Conservation (phyloP, 2,329 filamentous ascomycete species). For the Colletotrichum orbiculare region DNA sequence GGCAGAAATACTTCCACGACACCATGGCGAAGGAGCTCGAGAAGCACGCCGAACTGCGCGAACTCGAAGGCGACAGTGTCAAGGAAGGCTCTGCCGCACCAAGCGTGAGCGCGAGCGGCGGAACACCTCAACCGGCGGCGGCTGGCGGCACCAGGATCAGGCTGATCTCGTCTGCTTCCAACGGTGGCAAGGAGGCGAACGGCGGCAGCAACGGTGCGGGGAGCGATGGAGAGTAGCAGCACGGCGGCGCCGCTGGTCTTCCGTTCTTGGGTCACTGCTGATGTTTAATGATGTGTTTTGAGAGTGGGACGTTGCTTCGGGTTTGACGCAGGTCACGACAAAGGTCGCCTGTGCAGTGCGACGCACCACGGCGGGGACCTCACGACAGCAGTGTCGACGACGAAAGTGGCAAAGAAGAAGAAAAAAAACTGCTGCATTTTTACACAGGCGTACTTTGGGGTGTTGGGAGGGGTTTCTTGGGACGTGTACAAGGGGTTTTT, state of each 20-base stretch:
- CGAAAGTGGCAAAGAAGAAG: not conserved
- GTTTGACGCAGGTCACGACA: conserved; percentile 38
- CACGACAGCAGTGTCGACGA: conserved; percentile 16
- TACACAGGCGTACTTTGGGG: conserved; percentile 30
- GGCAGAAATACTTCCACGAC: conserved; percentile 66
- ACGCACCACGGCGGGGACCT: conserved; percentile 1
- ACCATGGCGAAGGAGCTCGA: conserved; percentile 65
- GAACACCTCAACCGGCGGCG: conserved; percentile 72
- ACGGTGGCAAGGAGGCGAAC: conserved; percentile 44
- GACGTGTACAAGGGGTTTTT: conserved; percentile 38
- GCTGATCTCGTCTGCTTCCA: conserved; percentile 63
- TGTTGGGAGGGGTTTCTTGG: conserved; percentile 32
- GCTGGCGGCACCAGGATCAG: conserved; percentile 73
- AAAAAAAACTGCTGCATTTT: conserved; percentile 19
- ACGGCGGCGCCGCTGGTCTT: not conserved
- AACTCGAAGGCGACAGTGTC: conserved; percentile 59
- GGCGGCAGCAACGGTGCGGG: conserved; percentile 52
- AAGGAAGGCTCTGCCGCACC: conserved; percentile 59
- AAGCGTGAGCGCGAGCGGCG: conserved; percentile 60
- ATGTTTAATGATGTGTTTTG: conserved; percentile 27
- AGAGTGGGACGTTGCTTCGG: conserved; percentile 5
- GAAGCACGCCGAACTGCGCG: conserved; percentile 65
- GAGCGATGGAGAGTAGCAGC: conserved; percentile 64
- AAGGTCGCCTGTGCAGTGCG: conserved; percentile 16
- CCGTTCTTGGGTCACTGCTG: conserved; percentile 3